Percentiles rank a stretch among this genome's conserved stretches.
These are phyloP conservation scores for Umbelopsis ramanniana DNA, from an alignment of 192 early-diverging fungal genomes.

Conservation along the genomic window DNA sequence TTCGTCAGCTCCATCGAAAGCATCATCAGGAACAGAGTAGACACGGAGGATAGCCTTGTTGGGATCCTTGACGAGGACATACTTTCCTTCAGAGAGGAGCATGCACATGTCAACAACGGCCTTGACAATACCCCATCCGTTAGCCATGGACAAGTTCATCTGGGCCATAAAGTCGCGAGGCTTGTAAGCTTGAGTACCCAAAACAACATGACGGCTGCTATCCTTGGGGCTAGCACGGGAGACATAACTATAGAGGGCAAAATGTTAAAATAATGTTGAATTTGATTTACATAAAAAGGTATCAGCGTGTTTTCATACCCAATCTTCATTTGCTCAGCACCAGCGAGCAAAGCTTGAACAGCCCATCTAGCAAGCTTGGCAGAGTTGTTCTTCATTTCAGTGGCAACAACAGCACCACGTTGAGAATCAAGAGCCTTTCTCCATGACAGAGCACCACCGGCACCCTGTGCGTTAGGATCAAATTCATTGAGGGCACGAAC, in stretches of 20 bases:
- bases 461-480: constrained; percentile 82
- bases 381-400: constrained; percentile 97
- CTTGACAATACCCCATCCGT: constrained; percentile 97
- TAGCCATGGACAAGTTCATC: constrained; percentile 83
- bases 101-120: constrained; percentile 88
- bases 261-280: neutral
- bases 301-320: constrained; percentile 55
- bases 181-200: constrained; percentile 85
- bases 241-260: constrained; percentile 55
- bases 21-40: constrained; percentile 76
- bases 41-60: constrained; percentile 87
- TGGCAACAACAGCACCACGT: constrained; percentile 94
- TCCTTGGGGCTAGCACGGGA: constrained; percentile 80
- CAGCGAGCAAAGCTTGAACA: constrained; percentile 87
- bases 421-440: constrained; percentile 91
- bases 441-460: constrained; percentile 92
- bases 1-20: constrained; percentile 73
- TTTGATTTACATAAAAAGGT: neutral
- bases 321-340: constrained; percentile 88
- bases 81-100: constrained; percentile 91
- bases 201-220: constrained; percentile 75
- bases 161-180: constrained; percentile 90
- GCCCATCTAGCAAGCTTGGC: constrained; percentile 96
- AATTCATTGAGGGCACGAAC: constrained; percentile 93
- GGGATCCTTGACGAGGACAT: constrained; percentile 95